phyloP scores from a whole-genome alignment of 2,329 filamentous ascomycete genomes.

The Pseudogymnoascus pannorum region DNA sequence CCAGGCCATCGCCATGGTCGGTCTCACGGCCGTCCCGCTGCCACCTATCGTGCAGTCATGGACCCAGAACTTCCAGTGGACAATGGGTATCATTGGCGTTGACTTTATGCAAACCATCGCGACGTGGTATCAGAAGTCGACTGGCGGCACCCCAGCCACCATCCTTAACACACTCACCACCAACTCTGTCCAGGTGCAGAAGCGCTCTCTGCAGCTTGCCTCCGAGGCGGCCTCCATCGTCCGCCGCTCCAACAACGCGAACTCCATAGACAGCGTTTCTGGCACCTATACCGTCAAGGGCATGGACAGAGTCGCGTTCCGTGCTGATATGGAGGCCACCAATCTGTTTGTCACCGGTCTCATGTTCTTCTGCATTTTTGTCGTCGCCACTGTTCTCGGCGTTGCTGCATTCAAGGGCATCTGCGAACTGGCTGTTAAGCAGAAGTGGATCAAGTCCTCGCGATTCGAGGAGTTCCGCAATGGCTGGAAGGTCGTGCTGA shows the following conservation, averaged over 20 bases:
- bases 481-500: conserved; percentile 85
- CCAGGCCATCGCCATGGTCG: conserved; percentile 87
- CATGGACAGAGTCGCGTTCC: conserved; percentile 84
- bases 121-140: conserved; percentile 93
- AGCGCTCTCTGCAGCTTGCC: conserved; percentile 39
- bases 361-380: conserved; percentile 80
- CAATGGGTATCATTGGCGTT: conserved; percentile 87
- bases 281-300: conserved; percentile 63
- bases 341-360: conserved; percentile 92
- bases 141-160: conserved; percentile 75
- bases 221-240: conserved; percentile 28
- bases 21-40: conserved; percentile 71
- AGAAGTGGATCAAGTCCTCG: conserved; percentile 71
- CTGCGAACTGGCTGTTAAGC: conserved; percentile 68
- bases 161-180: conserved; percentile 66
- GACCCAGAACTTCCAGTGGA: conserved; percentile 98
- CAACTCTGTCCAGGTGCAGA: conserved; percentile 68
- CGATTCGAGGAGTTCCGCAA: conserved; percentile 92
- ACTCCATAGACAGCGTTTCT: conserved; percentile 45
- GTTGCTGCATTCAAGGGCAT: conserved; percentile 74
- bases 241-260: conserved; percentile 43
- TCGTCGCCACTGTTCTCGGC: conserved; percentile 63
- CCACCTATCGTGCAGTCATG: conserved; percentile 85
- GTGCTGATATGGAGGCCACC: conserved; percentile 74
- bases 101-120: conserved; percentile 82